Evolutionary conservation across 805 yeast species (phyloP).

Genomic region (Yarrowia sp.): DNA sequence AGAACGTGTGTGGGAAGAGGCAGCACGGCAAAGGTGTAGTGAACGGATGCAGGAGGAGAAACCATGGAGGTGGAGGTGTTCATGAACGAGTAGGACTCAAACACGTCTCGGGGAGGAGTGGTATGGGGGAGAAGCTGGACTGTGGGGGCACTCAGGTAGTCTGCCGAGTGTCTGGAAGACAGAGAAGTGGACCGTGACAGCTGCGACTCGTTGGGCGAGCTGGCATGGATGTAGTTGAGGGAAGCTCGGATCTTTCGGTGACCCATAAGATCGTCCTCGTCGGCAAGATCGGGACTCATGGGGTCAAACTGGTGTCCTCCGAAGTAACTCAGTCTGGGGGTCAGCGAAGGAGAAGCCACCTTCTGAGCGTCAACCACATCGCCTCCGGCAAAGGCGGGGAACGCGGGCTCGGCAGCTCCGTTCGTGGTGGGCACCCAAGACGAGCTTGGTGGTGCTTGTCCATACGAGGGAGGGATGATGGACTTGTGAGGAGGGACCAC

Average conservation of each 20-base stretch:
- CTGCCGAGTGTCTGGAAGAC: constrained; percentile 18
- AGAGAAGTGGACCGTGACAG: constrained; percentile 1
- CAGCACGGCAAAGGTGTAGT: constrained; percentile 43
- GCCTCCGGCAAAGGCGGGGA: constrained; percentile 6
- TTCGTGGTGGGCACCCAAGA: constrained; percentile 9
- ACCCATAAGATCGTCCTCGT: constrained; percentile 24
- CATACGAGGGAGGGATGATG: constrained; percentile 14
- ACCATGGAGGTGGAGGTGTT: constrained; percentile 18
- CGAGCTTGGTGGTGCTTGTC: neutral
- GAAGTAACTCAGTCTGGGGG: constrained; percentile 16
- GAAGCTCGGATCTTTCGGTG: constrained; percentile 21
- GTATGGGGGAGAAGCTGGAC: constrained; percentile 13
- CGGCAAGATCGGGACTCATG: constrained; percentile 8
- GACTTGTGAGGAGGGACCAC: constrained; percentile 42
- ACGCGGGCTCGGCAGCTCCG: neutral
- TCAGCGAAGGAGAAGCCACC: constrained; percentile 14
- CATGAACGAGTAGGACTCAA: constrained; percentile 32
- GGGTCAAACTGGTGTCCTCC: constrained; percentile 29
- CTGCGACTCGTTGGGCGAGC: constrained; percentile 16
- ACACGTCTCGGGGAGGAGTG: constrained; percentile 13
- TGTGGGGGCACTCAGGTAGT: constrained; percentile 22
- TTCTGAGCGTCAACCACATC: constrained; percentile 9
- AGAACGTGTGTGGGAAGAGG: constrained; percentile 44
- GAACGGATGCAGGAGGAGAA: constrained; percentile 42
- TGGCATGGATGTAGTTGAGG: constrained; percentile 10